Conservation (phyloP, 2,329 filamentous ascomycete genomes). For the Trichoderma sp. region DNA sequence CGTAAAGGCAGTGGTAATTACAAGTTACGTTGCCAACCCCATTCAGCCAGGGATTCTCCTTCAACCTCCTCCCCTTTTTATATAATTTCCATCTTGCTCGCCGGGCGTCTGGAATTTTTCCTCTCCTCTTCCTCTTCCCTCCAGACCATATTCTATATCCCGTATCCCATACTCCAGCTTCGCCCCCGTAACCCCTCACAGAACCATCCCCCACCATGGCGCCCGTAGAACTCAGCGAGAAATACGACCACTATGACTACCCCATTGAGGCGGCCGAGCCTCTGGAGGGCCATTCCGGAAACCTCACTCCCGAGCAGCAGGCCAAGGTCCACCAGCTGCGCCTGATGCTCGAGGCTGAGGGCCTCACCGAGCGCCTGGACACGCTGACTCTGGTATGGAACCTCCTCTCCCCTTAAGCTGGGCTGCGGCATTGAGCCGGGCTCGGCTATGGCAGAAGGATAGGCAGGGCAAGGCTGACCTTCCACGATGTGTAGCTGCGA, state of each 20-base stretch:
- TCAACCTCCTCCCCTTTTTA: constrained; percentile 18
- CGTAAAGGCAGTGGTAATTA: constrained; percentile 18
- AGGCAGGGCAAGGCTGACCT: neutral
- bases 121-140: constrained; percentile 1
- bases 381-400: constrained; percentile 79
- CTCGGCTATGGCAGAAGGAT: neutral
- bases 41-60: constrained; percentile 10
- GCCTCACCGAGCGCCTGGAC: constrained; percentile 81
- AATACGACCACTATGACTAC: constrained; percentile 96
- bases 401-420: neutral
- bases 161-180: neutral
- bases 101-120: neutral
- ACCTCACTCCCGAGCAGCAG: constrained; percentile 83
- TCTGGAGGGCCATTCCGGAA: constrained; percentile 78
- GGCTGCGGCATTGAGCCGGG: neutral
- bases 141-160: neutral
- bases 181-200: constrained; percentile 14
- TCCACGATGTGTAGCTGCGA: constrained; percentile 58
- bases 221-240: constrained; percentile 68
- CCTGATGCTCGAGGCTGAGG: constrained; percentile 76
- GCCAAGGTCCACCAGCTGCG: constrained; percentile 85
- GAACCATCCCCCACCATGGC: constrained; percentile 40
- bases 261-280: constrained; percentile 71
- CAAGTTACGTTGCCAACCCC: constrained; percentile 18
- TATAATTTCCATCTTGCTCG: constrained; percentile 11